Percentiles rank a stretch among this genome's conserved stretches.
Conservation (phyloP, 176 grass and related monocot genomes). For the barley (Hordeum vulgare) region DNA sequence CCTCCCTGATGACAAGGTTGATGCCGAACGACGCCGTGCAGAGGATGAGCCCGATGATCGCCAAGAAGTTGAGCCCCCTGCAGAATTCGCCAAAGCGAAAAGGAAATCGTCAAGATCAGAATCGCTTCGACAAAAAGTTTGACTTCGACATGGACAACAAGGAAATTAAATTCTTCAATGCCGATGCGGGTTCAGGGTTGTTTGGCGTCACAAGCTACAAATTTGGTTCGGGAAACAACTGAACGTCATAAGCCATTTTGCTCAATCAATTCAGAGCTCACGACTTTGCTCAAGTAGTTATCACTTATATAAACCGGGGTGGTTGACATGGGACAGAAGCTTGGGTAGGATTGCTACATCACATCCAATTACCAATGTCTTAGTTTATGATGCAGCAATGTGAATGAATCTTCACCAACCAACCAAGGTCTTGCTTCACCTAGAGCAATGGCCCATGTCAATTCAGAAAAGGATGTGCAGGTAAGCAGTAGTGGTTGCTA, state of each 20-base stretch:
- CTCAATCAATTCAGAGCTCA: neutral
- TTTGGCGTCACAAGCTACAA: neutral
- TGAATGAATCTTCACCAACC: neutral
- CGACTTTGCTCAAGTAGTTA: neutral
- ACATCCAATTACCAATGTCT: neutral
- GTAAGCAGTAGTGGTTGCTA: neutral
- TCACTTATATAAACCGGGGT: neutral
- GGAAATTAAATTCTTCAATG: neutral
- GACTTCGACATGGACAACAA: neutral
- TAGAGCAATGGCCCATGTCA: neutral
- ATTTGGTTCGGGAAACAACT: neutral
- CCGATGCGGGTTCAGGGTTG: neutral
- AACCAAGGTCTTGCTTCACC: neutral
- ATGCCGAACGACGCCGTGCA: slow-evolving; percentile 77
- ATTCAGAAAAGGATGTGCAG: neutral
- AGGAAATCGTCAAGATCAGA: neutral
- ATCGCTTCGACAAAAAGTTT: neutral
- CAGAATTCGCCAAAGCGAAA: neutral
- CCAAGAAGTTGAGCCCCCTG: slow-evolving; percentile 74
- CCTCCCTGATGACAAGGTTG: slow-evolving; percentile 56
- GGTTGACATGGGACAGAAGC: neutral
- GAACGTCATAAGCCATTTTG: neutral
- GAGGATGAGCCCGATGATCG: slow-evolving; percentile 63
- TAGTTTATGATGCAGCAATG: neutral
- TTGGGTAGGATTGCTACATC: neutral